phyloP scores from a whole-genome alignment of 2,329 filamentous ascomycete genomes.

The Hawksworthiomyces lignivorus region DNA sequence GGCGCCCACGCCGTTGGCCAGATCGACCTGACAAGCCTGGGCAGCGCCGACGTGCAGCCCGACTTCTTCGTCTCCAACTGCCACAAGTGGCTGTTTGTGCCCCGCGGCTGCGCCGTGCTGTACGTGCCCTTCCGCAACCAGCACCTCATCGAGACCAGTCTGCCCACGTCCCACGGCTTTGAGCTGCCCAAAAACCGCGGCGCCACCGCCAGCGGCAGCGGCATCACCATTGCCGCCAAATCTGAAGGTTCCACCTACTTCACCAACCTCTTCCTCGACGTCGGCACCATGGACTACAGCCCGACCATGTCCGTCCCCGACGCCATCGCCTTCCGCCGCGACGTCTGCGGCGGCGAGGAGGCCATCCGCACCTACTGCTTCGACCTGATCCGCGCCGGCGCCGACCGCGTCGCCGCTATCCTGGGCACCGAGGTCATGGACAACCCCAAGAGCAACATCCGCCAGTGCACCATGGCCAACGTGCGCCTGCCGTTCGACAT shows the following conservation, averaged over 20 bases:
- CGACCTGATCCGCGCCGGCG: slow-evolving; percentile 47
- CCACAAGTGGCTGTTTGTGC: slow-evolving; percentile 69
- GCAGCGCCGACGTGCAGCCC: slow-evolving; percentile 38
- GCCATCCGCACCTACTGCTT: slow-evolving; percentile 52
- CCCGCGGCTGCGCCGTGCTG: slow-evolving; percentile 61
- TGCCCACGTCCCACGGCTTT: slow-evolving; percentile 66
- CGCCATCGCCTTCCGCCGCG: slow-evolving; percentile 53
- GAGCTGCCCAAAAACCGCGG: slow-evolving; percentile 17
- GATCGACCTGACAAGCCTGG: slow-evolving; percentile 52
- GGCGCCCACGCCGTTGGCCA: slow-evolving; percentile 66
- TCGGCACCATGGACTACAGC: slow-evolving; percentile 57
- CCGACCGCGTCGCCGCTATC: slow-evolving; percentile 43
- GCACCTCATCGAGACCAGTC: slow-evolving; percentile 53
- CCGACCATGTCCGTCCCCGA: slow-evolving; percentile 55
- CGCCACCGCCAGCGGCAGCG: slow-evolving; percentile 3
- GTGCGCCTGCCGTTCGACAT: slow-evolving; percentile 48
- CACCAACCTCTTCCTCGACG: slow-evolving; percentile 55
- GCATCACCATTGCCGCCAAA: slow-evolving; percentile 4
- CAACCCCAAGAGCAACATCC: slow-evolving; percentile 40
- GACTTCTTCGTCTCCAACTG: slow-evolving; percentile 70
- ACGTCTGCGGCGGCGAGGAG: slow-evolving; percentile 57
- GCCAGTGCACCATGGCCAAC: slow-evolving; percentile 54
- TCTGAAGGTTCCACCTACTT: slow-evolving; percentile 48
- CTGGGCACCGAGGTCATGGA: slow-evolving; percentile 59
- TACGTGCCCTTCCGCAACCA: slow-evolving; percentile 63